A percentile compares a stretch with the other conserved stretches of the same genome.
Conservation (phyloP, 495 filamentous ascomycete species). For the Penicillium samsonianum region DNA sequence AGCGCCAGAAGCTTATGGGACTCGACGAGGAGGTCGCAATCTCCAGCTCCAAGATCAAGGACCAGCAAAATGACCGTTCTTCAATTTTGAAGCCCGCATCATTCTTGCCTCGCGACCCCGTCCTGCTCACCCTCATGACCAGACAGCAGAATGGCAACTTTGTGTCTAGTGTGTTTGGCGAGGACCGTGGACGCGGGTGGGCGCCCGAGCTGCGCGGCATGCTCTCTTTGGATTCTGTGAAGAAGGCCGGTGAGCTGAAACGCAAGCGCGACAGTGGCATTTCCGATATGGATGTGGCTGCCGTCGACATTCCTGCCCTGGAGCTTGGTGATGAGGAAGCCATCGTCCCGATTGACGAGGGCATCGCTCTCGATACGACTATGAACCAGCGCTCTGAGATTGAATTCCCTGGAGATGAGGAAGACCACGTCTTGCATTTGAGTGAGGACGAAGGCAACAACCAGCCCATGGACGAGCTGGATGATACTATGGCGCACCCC, state of each 20-base stretch:
- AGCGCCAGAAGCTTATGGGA: slow-evolving; percentile 74
- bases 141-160: slow-evolving; percentile 88
- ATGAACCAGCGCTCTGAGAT: slow-evolving; percentile 49
- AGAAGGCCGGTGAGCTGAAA: slow-evolving; percentile 79
- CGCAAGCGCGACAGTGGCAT: slow-evolving; percentile 90
- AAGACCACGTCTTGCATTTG: slow-evolving; percentile 38
- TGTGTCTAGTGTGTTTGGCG: slow-evolving; percentile 72
- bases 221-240: slow-evolving; percentile 77
- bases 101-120: slow-evolving; percentile 83
- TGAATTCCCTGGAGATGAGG: slow-evolving; percentile 67
- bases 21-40: slow-evolving; percentile 67
- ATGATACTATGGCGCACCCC: slow-evolving; percentile 78
- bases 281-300: slow-evolving; percentile 72
- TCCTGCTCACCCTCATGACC: slow-evolving; percentile 82
- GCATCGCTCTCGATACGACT: slow-evolving; percentile 56
- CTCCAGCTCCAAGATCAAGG: slow-evolving; percentile 62
- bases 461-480: slow-evolving; percentile 57
- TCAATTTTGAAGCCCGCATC: slow-evolving; percentile 76
- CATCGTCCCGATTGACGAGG: slow-evolving; percentile 46
- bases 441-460: slow-evolving; percentile 57
- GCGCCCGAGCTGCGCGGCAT: slow-evolving; percentile 89
- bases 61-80: slow-evolving; percentile 75
- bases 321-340: slow-evolving; percentile 67
- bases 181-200: slow-evolving; percentile 74
- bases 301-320: slow-evolving; percentile 64